A percentile compares a stretch with the other conserved stretches of the same genome.
Evolutionary conservation across 352 stramenopile genomes (phyloP).

Genomic region (Globisporangium megalacanthum): DNA sequence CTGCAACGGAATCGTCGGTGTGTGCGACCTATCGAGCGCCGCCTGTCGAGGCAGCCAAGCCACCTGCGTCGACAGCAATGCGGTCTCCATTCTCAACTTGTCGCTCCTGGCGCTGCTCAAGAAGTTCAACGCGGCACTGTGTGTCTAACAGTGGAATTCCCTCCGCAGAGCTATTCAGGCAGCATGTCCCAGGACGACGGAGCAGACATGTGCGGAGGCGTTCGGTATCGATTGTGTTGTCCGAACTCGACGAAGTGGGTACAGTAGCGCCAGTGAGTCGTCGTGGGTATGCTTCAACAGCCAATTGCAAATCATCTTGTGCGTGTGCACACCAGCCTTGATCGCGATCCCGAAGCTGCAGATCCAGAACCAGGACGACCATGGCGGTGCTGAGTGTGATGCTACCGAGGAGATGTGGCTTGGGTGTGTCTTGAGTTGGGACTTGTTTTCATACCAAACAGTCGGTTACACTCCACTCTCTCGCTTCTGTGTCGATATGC

Average conservation of each 20-base stretch:
- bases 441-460: background rate
- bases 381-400: conserved; percentile 11
- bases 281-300: conserved; percentile 26
- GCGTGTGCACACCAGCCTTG: conserved; percentile 7
- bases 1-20: conserved; percentile 28
- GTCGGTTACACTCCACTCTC: background rate
- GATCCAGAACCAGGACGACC: conserved; percentile 10
- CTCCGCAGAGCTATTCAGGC: background rate
- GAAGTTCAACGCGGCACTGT: background rate
- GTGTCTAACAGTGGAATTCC: background rate
- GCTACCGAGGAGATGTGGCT: conserved; percentile 20
- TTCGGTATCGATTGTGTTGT: conserved; percentile 16
- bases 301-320: conserved; percentile 16
- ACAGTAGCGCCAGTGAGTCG: background rate
- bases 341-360: conserved; percentile 13
- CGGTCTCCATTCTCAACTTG: background rate
- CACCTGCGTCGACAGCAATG: conserved; percentile 1
- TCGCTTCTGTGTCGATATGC: background rate
- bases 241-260: background rate
- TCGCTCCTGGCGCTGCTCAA: background rate
- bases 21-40: conserved; percentile 16
- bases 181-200: background rate
- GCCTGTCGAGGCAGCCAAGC: conserved; percentile 12
- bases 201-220: conserved; percentile 4
- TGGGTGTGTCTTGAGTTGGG: conserved; percentile 9